Base-by-base conservation (phyloP, 2,329 filamentous ascomycete genomes). In the Xylariaceae sp. region DNA sequence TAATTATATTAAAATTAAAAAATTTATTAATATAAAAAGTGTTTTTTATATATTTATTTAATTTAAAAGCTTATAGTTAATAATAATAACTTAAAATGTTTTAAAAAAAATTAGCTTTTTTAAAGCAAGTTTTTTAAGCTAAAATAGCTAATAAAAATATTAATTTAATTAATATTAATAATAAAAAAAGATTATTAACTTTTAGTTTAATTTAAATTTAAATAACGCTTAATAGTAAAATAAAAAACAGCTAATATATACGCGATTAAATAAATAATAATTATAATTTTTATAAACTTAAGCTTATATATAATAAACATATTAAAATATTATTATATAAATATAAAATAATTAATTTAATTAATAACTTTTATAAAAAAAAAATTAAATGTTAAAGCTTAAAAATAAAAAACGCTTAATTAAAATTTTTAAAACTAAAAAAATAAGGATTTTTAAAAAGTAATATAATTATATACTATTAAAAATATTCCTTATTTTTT, bases 171-270 rank as follows among this genome's bases (percentile, higher is more conserved):
- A 44, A 23, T 21, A 44, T 23, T 8, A 44, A 8, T 44, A 8
- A 44, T 44, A 23, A 44, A 44, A 44, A 44, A 44, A 26, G 5
- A 44, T 23, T 23, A 6, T 6, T 21, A 44, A 44, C 23, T 44
- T 19, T 23, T 44, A 21, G 19, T 12, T 44, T 44, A 6, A 44
- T 44, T 21, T 21, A 44, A 26, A 23, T 14, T 21, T 44, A n/a
- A n/a, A n/a, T n/a, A n/a, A n/a, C n/a, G n/a, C n/a, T 21, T 21
- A 23, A 23, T 21, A 24, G 40, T 44, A 44, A 44, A 23, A 44
- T 23, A 44, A 44, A 44, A 44, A 26, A 23, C 7, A 44, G 40
- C 12, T 44, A 44, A 5, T 44, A 19, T 44, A 44, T n/a, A n/a
- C n/a, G n/a, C n/a, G n/a, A n/a, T n/a, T n/a, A 23, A 44, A 44